Conservation (phyloP, 2,329 filamentous ascomycete genomes). For the Blumeriella jaapii region DNA sequence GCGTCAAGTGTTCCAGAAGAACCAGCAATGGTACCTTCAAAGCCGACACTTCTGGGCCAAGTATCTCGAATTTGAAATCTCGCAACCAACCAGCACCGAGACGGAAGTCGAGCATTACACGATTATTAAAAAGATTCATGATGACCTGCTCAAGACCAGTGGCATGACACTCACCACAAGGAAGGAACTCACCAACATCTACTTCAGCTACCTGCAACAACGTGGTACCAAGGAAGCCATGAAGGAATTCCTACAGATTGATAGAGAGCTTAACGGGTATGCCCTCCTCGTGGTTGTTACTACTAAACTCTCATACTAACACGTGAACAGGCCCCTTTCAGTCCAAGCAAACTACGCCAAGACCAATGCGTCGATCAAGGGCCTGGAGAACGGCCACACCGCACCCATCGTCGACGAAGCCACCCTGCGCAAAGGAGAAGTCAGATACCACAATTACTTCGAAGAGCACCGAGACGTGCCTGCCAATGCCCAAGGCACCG, state of each 20-base stretch:
- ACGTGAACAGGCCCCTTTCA: conserved; percentile 30
- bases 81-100: conserved; percentile 59
- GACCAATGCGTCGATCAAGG: conserved; percentile 22
- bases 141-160: conserved; percentile 63
- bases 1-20: conserved; percentile 70
- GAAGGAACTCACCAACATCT: conserved; percentile 64
- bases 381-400: conserved; percentile 33
- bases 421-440: conserved; percentile 32
- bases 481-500: conserved; percentile 21
- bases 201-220: conserved; percentile 76
- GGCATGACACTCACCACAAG: conserved; percentile 55
- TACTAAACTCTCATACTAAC: conserved; percentile 2
- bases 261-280: conserved; percentile 79
- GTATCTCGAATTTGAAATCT: conserved; percentile 81
- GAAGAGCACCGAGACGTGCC: conserved; percentile 23
- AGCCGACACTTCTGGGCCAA: conserved; percentile 83
- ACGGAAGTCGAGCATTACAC: conserved; percentile 54
- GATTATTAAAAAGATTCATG: conserved; percentile 71
- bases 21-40: conserved; percentile 73
- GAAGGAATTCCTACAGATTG: conserved; percentile 73
- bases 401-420: conserved; percentile 32
- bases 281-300: conserved; percentile 19
- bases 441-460: conserved; percentile 34
- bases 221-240: conserved; percentile 73
- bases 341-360: conserved; percentile 29